Evolutionary conservation across 768 basidiomycete species (phyloP).

Genomic region (Termitomyces sp.): DNA sequence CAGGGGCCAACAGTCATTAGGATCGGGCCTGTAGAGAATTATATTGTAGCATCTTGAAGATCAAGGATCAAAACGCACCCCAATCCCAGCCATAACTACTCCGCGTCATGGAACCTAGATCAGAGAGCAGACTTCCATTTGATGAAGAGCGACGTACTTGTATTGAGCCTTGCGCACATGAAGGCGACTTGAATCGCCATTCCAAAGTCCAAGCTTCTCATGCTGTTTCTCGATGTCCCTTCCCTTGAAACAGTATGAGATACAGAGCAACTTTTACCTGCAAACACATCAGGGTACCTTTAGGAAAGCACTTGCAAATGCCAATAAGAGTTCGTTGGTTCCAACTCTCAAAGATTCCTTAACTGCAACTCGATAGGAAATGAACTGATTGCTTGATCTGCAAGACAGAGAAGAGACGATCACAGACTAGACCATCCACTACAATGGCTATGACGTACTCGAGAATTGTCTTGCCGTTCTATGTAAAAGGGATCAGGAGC

Average conservation of each 20-base stretch:
- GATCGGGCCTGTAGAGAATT: slow-evolving; percentile 52
- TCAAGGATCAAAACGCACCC: slow-evolving; percentile 35
- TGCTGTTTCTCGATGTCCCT: slow-evolving; percentile 64
- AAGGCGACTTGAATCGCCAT: slow-evolving; percentile 85
- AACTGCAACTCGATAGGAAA: slow-evolving; percentile 59
- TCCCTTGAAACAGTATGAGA: slow-evolving; percentile 40
- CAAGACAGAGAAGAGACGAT: not conserved
- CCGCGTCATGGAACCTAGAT: not conserved
- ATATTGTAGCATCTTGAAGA: not conserved
- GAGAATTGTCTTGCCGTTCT: slow-evolving; percentile 75
- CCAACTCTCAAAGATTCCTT: slow-evolving; percentile 49
- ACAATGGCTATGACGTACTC: slow-evolving; percentile 29
- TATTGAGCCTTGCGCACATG: slow-evolving; percentile 94
- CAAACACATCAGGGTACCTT: slow-evolving; percentile 33
- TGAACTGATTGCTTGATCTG: slow-evolving; percentile 81
- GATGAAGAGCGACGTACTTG: slow-evolving; percentile 45
- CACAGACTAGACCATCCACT: not conserved
- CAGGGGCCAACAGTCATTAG: slow-evolving; percentile 87
- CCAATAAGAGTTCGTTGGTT: slow-evolving; percentile 59
- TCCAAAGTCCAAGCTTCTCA: slow-evolving; percentile 68
- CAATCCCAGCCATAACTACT: slow-evolving; percentile 87
- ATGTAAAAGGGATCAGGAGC: not conserved
- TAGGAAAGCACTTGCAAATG: slow-evolving; percentile 71
- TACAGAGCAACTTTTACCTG: not conserved
- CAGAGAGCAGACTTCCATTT: not conserved